Percentiles rank a stretch among this genome's conserved stretches.
These are phyloP conservation scores for Fagus crenata DNA, from an alignment of 306 rosid genomes.

Conservation along the genomic window DNA sequence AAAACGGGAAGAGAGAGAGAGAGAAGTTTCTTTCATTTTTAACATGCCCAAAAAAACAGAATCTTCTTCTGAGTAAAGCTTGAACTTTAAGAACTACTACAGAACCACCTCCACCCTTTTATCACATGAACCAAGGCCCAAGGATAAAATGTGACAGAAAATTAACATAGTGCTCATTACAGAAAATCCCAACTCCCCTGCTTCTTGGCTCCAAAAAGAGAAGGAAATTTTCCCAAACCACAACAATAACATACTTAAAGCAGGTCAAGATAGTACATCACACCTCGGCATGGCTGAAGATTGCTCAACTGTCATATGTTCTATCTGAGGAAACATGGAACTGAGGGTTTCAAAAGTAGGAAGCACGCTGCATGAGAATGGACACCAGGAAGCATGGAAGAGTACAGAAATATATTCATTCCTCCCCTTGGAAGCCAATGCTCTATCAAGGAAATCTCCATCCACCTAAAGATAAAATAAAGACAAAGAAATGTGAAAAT, in stretches of 20 bases:
- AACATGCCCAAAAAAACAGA: not conserved
- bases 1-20: not conserved
- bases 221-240: constrained; percentile 20
- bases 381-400: constrained; percentile 77
- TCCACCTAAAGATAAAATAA: constrained; percentile 54
- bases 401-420: constrained; percentile 51
- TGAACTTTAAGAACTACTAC: not conserved
- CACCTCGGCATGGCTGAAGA: constrained; percentile 80
- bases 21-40: not conserved
- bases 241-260: constrained; percentile 13
- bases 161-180: not conserved
- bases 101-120: not conserved
- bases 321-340: constrained; percentile 66
- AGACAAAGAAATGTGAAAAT: constrained; percentile 6
- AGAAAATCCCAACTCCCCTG: not conserved
- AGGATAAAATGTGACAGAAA: not conserved
- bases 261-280: constrained; percentile 25
- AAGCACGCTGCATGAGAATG: constrained; percentile 52
- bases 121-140: not conserved
- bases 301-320: constrained; percentile 66
- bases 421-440: constrained; percentile 40
- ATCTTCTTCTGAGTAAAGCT: not conserved
- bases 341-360: constrained; percentile 61
- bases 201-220: not conserved
- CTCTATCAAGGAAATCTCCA: constrained; percentile 54